A percentile compares a stretch with the other conserved stretches of the same genome.
These are phyloP conservation scores for Botryotinia convoluta DNA, from an alignment of 2,329 filamentous ascomycete genomes.

Conservation along the genomic window DNA sequence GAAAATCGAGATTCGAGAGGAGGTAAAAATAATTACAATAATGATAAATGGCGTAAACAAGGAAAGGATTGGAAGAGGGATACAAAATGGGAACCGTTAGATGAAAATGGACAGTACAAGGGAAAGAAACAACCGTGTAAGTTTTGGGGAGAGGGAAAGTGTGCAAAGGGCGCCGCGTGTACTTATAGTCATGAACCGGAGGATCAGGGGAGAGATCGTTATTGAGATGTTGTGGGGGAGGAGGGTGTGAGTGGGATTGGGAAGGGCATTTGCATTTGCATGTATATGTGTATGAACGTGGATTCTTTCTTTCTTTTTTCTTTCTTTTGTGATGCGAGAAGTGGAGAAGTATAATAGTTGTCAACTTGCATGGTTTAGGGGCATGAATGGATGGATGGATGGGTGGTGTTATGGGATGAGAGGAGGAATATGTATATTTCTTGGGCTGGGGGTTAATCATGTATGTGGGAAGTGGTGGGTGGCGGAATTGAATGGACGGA, in stretches of 20 bases:
- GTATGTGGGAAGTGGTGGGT: background rate
- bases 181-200: slow-evolving; percentile 64
- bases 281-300: background rate
- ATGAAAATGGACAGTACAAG: slow-evolving; percentile 42
- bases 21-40: background rate
- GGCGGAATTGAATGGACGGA: background rate
- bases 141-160: slow-evolving; percentile 69
- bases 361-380: background rate
- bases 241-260: background rate
- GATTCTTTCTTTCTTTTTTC: background rate
- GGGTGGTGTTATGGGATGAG: background rate
- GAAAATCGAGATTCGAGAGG: slow-evolving; percentile 9
- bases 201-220: slow-evolving; percentile 8
- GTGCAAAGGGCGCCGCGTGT: slow-evolving; percentile 70
- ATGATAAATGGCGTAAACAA: slow-evolving; percentile 10
- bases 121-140: slow-evolving; percentile 66
- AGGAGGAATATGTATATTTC: background rate
- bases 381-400: background rate
- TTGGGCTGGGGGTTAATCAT: background rate
- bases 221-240: background rate
- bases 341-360: background rate
- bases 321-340: background rate
- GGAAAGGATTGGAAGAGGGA: slow-evolving; percentile 2
- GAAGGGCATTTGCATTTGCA: background rate
- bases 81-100: slow-evolving; percentile 27